phyloP scores from a whole-genome alignment of 2,329 filamentous ascomycete species.

The Sclerotinia subarctica region DNA sequence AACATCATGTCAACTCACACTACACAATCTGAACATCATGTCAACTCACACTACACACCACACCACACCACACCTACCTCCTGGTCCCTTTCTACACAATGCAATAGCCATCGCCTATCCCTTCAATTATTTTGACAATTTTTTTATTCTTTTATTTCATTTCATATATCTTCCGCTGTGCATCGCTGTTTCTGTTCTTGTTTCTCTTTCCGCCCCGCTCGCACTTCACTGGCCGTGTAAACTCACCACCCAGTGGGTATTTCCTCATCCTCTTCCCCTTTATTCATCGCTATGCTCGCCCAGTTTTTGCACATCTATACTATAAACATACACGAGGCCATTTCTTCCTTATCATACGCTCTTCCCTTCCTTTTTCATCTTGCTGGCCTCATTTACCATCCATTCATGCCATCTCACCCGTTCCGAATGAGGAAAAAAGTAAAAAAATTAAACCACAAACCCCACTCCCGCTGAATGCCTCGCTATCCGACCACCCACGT shows the following conservation, averaged over 20 bases:
- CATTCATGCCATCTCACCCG: slow-evolving; percentile 9
- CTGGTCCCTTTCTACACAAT: no score
- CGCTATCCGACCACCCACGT: slow-evolving; percentile 9
- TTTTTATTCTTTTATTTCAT: slow-evolving; percentile 14
- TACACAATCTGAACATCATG: no score
- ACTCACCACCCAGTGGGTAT: background rate
- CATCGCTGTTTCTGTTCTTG: slow-evolving; percentile 4
- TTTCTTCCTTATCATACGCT: slow-evolving; percentile 10
- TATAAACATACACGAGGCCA: slow-evolving; percentile 17
- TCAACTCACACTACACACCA: no score
- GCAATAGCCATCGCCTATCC: background rate
- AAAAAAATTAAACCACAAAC: slow-evolving; percentile 1
- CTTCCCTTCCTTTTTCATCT: slow-evolving; percentile 6
- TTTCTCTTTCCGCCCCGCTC: background rate
- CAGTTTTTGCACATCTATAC: slow-evolving; percentile 2
- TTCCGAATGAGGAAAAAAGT: background rate
- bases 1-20: no score
- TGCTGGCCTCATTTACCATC: slow-evolving; percentile 14
- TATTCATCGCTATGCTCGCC: slow-evolving; percentile 5
- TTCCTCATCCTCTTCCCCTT: background rate
- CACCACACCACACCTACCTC: no score
- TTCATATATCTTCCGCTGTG: slow-evolving; percentile 14
- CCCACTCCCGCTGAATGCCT: slow-evolving; percentile 16
- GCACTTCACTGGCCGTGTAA: slow-evolving; percentile 6
- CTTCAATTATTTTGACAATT: slow-evolving; percentile 7